Evolutionary conservation across 169 alveolate genomes (phyloP).

Genomic region (Amoebophrya sp.): DNA sequence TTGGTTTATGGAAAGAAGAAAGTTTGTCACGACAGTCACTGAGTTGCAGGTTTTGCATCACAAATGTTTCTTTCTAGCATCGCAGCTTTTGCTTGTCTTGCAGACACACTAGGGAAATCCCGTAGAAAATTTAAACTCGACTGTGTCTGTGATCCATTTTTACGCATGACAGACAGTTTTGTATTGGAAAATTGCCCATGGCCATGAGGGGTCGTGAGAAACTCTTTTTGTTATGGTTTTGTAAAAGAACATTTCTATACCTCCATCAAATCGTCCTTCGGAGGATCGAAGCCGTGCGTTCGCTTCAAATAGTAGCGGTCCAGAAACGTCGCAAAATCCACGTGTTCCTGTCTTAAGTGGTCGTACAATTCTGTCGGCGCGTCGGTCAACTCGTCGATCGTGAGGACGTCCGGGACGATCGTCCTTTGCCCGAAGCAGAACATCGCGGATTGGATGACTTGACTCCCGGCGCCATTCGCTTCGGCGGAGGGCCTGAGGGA

Average conservation of each 20-base stretch:
- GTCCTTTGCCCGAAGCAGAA: background rate
- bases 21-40: too few relatives aligned
- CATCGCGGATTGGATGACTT: background rate
- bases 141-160: too few relatives aligned
- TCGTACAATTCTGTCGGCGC: background rate
- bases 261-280: background rate
- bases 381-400: background rate
- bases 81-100: too few relatives aligned
- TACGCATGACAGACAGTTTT: too few relatives aligned
- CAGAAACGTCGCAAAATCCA: background rate
- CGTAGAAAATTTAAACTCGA: too few relatives aligned
- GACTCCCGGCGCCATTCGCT: background rate
- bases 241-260: background rate
- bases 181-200: too few relatives aligned
- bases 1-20: too few relatives aligned
- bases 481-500: background rate
- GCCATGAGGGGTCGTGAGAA: background rate
- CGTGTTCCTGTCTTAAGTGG: background rate
- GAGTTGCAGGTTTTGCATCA: too few relatives aligned
- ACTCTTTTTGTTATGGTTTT: background rate
- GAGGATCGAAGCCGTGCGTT: background rate
- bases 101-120: too few relatives aligned
- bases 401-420: background rate
- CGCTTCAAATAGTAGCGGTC: background rate
- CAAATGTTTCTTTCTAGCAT: too few relatives aligned